Conservation (phyloP, 106 monocot genomes). For the Apostasia ramifera region DNA sequence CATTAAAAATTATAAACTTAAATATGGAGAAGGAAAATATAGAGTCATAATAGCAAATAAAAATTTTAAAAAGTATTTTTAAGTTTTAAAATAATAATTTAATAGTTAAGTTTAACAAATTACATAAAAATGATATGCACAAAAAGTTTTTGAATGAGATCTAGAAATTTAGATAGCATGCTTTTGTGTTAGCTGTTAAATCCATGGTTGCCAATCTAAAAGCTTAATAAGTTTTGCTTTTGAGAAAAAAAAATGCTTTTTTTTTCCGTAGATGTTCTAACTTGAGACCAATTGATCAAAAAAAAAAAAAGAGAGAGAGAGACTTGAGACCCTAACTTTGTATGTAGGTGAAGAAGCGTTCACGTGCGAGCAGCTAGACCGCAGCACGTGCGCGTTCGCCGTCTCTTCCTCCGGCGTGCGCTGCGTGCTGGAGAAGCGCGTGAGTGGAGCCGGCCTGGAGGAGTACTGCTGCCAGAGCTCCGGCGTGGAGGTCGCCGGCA, state of each 20-base stretch:
- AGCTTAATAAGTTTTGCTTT: background rate
- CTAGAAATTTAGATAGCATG: background rate
- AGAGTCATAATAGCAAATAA: background rate
- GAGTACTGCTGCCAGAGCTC: conserved; percentile 19
- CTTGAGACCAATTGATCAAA: background rate
- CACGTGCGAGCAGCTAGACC: conserved; percentile 11
- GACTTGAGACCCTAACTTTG: background rate
- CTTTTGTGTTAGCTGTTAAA: background rate
- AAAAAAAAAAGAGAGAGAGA: background rate
- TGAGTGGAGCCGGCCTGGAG: conserved; percentile 1
- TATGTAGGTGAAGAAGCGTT: background rate
- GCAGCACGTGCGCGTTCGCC: conserved; percentile 19
- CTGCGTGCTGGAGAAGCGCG: conserved; percentile 28
- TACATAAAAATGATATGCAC: background rate
- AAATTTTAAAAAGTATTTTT: background rate
- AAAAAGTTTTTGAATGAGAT: background rate
- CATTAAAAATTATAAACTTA: background rate
- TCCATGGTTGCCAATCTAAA: background rate
- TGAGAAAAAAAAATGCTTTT: background rate
- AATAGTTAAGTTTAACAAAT: background rate
- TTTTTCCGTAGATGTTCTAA: background rate
- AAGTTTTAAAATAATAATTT: background rate
- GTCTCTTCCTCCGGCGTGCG: conserved; percentile 26
- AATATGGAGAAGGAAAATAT: background rate
- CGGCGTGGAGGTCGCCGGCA: conserved; percentile 7